These are phyloP conservation scores for Ambrosia artemisiifolia DNA, from an alignment of 129 eudicot species.

Conservation along the genomic window DNA sequence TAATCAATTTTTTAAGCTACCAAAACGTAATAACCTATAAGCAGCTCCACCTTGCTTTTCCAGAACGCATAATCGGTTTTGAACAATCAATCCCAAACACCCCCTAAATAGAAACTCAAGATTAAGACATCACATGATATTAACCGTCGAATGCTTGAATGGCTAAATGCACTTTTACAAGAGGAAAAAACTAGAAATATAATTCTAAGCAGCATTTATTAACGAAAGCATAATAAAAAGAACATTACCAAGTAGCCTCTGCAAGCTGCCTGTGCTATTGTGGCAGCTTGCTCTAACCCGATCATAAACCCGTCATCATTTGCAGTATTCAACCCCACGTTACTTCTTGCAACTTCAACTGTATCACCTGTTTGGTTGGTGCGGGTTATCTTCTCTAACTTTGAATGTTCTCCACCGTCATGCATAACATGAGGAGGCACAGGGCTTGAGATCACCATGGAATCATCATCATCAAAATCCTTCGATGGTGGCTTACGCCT, in stretches of 20 bases:
- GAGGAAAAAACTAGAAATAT: no score
- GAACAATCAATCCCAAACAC: no score
- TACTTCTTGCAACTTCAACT: constrained; percentile 31
- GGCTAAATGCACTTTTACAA: no score
- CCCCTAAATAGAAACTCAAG: no score
- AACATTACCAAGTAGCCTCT: constrained; percentile 87
- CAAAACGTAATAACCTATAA: no score
- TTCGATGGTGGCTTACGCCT: constrained; percentile 41
- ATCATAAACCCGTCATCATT: constrained; percentile 47
- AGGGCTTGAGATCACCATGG: constrained; percentile 47
- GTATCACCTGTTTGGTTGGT: constrained; percentile 31
- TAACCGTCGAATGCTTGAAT: no score
- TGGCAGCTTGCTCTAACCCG: constrained; percentile 67
- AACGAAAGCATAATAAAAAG: not conserved
- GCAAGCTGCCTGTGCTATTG: constrained; percentile 82
- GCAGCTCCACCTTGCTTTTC: no score
- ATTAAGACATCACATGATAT: no score
- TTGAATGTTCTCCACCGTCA: constrained; percentile 23
- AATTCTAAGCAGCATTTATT: not conserved
- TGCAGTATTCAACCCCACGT: constrained; percentile 13
- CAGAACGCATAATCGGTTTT: no score
- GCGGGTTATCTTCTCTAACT: constrained; percentile 36
- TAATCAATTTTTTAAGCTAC: no score
- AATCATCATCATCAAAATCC: constrained; percentile 40
- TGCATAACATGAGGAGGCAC: constrained; percentile 35